Base-by-base conservation (phyloP, 805 yeast genomes). In the Torulaspora franciscae region DNA sequence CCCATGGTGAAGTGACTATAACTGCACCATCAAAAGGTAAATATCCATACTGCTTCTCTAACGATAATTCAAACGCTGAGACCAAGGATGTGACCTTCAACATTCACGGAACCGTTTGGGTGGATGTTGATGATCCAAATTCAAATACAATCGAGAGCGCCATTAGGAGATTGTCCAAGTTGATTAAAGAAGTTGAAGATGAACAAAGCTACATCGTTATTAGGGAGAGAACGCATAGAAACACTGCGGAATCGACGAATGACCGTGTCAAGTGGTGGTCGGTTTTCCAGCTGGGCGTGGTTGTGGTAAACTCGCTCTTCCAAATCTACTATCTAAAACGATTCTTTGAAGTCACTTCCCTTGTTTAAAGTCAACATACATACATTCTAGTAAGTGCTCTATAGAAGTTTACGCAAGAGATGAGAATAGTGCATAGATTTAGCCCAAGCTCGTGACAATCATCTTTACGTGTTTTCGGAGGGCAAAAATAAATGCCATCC, bases 241-340 rank as follows among this genome's bases (percentile, higher is more conserved):
- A 91, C 71, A 91, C 99, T 7, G 98, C 99, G 5, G 99, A 91
- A 70, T 85, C 95, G 19, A 91, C 99, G 37, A 91, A 91, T 68
- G 83, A 93, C 44, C 81, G 99, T 60, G 98, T 91, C 54, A 91
- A 91, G 69, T 93, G 95, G 87, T 91, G 99, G 99, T 86, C 96
- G 23, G 75, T 87, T 26, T 84, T 90, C 75, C 99, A 91, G 72
- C 73, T 93, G 52, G 58, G 81, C 42, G 90, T 93, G 45, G 97
- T 91, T 37, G 84, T 83, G 13, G 77, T 76, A 50, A 93, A 89
- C 72, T 86, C 96, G 23, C 56, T 90, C 45, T 93, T 93, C 79
- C 99, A 91, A 70, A 89, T 91, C 51, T 85, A 85, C 70, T 91
- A 90, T 71, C 77, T 91, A 68, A 89, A 85, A 70, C 80, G 98